Evolutionary conservation across 2,329 filamentous ascomycete species (phyloP).

Genomic region (Ceratocystis huliohia): DNA sequence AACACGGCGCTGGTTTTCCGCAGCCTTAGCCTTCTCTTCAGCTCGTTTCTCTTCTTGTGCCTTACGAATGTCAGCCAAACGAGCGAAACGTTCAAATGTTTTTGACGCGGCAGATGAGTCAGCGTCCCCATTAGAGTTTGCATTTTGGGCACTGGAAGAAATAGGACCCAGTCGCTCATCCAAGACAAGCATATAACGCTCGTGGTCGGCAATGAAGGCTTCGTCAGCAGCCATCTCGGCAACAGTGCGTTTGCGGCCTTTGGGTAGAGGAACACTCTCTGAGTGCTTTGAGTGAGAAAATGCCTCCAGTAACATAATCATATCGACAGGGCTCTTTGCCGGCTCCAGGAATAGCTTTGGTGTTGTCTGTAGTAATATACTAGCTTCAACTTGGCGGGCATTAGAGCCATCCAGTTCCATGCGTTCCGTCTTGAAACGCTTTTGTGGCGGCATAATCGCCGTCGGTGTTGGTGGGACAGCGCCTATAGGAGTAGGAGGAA

Average conservation of each 20-base stretch:
- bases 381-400: constrained; percentile 61
- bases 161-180: constrained; percentile 66
- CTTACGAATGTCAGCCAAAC: constrained; percentile 70
- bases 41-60: constrained; percentile 66
- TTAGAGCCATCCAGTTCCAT: constrained; percentile 67
- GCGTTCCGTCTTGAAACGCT: constrained; percentile 56
- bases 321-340: constrained; percentile 54
- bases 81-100: constrained; percentile 83
- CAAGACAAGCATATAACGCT: constrained; percentile 83
- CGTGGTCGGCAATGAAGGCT: constrained; percentile 74
- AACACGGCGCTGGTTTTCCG: constrained; percentile 44
- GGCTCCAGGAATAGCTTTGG: constrained; percentile 67
- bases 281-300: constrained; percentile 67
- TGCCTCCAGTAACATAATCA: constrained; percentile 56
- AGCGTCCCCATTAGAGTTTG: constrained; percentile 48
- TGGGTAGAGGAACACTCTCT: constrained; percentile 65
- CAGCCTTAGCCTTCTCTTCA: constrained; percentile 58
- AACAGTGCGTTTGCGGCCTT: constrained; percentile 81
- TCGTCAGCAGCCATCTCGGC: constrained; percentile 94
- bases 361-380: constrained; percentile 60
- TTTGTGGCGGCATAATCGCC: constrained; percentile 44
- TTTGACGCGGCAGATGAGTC: constrained; percentile 59
- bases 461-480: constrained; percentile 50
- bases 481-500: constrained; percentile 35
- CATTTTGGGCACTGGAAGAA: constrained; percentile 43